phyloP scores from a whole-genome alignment of 495 filamentous ascomycete genomes.

The Xylaria scruposa region DNA sequence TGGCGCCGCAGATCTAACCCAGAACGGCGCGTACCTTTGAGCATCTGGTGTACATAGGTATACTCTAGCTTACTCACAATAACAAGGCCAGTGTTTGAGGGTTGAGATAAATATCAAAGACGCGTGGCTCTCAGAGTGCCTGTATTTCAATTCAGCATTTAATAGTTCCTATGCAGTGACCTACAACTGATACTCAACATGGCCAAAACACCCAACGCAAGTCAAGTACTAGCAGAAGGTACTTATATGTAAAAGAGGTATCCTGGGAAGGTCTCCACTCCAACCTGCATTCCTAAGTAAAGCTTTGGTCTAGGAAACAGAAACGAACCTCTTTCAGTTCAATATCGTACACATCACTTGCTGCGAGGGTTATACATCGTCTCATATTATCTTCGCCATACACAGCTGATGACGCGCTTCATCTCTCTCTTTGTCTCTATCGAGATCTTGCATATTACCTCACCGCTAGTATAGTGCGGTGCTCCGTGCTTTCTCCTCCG shows the following conservation, averaged over 20 bases:
- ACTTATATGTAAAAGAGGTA: not conserved
- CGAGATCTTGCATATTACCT: not conserved
- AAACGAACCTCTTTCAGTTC: slow-evolving; percentile 12
- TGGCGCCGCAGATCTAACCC: not conserved
- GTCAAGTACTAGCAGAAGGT: not conserved
- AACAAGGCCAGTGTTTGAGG: not conserved
- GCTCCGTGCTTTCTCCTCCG: not conserved
- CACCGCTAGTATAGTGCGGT: not conserved
- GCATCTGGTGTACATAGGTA: not conserved
- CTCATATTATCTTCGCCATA: not conserved
- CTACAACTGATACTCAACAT: not conserved
- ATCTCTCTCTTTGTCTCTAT: not conserved
- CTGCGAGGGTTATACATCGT: not conserved
- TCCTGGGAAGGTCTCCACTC: not conserved
- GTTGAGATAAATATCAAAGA: not conserved
- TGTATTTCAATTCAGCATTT: not conserved
- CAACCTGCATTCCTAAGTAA: not conserved
- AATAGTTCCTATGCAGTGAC: not conserved
- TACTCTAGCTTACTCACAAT: not conserved
- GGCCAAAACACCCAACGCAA: not conserved
- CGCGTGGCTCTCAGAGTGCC: not conserved
- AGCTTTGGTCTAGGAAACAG: not conserved
- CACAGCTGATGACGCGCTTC: slow-evolving; percentile 6
- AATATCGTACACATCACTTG: slow-evolving; percentile 7
- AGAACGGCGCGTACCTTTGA: not conserved